These are phyloP conservation scores for Thuidium tamariscinum DNA, from an alignment of 225 moss, liverwort and hornwort species.

Conservation along the genomic window DNA sequence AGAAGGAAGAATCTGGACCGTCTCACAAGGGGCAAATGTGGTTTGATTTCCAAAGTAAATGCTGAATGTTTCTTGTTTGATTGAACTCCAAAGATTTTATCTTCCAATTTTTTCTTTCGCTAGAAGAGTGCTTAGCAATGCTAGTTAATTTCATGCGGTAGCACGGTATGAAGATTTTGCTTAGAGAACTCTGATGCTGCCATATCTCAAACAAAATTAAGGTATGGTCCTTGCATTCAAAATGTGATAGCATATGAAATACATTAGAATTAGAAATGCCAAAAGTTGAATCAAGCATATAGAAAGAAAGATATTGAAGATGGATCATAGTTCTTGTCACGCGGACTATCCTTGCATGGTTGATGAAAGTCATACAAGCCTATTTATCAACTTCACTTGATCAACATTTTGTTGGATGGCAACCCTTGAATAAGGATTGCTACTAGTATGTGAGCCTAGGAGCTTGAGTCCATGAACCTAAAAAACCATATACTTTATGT, in stretches of 20 bases:
- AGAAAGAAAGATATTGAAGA: neutral
- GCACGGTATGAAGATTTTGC: neutral
- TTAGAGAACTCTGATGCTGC: fast-evolving
- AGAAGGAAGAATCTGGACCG: neutral
- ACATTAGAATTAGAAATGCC: neutral
- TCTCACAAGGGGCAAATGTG: neutral
- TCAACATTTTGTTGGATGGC: too few species aligned
- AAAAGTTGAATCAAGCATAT: neutral
- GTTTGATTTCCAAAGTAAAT: neutral
- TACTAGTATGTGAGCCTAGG: too few species aligned
- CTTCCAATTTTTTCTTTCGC: neutral
- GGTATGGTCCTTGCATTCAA: too few species aligned
- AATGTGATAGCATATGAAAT: neutral
- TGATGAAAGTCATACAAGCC: neutral
- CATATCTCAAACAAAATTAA: neutral
- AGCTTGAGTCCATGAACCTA: too few species aligned
- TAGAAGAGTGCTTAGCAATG: neutral
- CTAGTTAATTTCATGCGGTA: neutral
- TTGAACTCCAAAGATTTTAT: neutral
- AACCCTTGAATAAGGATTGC: too few species aligned
- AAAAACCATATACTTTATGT: too few species aligned
- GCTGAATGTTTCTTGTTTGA: too few species aligned
- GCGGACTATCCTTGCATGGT: neutral
- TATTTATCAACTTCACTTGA: neutral
- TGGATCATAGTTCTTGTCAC: neutral